Base-by-base conservation (phyloP, 1,284 basidiomycete genomes). In the Mycosarcoma maydis region DNA sequence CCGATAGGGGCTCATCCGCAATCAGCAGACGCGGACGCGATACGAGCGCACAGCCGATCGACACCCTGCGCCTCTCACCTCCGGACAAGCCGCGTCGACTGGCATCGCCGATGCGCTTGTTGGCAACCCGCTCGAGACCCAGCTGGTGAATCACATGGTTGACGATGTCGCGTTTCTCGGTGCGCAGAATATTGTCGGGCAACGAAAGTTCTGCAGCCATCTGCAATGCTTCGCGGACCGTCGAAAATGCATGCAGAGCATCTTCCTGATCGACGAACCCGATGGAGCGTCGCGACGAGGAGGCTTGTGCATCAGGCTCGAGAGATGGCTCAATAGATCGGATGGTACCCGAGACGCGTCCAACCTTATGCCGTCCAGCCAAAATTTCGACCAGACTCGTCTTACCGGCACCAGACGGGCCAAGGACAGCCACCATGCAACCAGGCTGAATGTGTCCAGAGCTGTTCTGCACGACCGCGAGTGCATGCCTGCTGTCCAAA, bases 201-300 rank as follows among this genome's bases (percentile, higher is more conserved):
- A 69, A 41, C 17, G 67, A 66, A 9, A 77, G 62, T 32, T 75
- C 53, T 33, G 73, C 73, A 2, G 75, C 64, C 58, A 76, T 72
- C 14, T 48, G 45, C 0, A 77, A 61, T 4, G 73, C 65, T 55
- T 77, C 75, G 17, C 72, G 65, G 4, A 76, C 73, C 7, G 75
- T 77, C 11, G 69, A 66, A 37, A 60, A 66, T 6, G 61, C 65
- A 1, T 73, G 75, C 19, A 77, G 41, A 7, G 61, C 53, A 40
- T 77, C 75, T 11, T 75, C 72, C 32, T 77, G 75, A 23, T 76
- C 73, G 20, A 77, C 74, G 42, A 74, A 72, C 6, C 59, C 73
- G 26, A 77, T 55, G 5, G 50, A 19, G 11, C 66, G 65, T 16
- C 59, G 50, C 19, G 44, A 45, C 2, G 44, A 22, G 0, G 24